Evolutionary conservation across 129 eudicot genomes (phyloP).

Genomic region (Escallonia rubra): DNA sequence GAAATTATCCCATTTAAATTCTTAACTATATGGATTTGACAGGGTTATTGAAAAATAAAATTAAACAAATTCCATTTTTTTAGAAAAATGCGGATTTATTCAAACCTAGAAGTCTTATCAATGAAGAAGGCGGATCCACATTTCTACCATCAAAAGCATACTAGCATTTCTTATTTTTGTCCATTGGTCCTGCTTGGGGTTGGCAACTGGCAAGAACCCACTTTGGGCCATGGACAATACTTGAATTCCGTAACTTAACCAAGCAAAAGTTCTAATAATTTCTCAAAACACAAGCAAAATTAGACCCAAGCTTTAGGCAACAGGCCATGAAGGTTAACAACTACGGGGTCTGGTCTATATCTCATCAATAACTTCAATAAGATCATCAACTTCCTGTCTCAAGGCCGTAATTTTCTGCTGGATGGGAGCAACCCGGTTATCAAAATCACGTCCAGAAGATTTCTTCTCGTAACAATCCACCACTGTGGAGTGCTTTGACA

Average conservation of each 20-base stretch:
- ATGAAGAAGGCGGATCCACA: too few relatives aligned
- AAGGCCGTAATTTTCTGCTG: slow-evolving; percentile 74
- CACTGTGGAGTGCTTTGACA: slow-evolving; percentile 81
- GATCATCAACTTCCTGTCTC: slow-evolving; percentile 92
- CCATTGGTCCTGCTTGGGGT: too few relatives aligned
- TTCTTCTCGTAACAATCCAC: slow-evolving; percentile 84
- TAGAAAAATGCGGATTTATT: too few relatives aligned
- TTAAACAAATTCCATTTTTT: too few relatives aligned
- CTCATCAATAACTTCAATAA: slow-evolving; percentile 74
- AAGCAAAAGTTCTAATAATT: background rate
- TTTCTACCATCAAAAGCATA: too few relatives aligned
- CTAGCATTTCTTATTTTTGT: too few relatives aligned
- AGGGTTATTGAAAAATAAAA: too few relatives aligned
- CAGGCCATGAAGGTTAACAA: background rate
- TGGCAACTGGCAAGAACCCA: too few relatives aligned
- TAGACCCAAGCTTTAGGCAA: background rate
- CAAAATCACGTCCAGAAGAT: slow-evolving; percentile 66
- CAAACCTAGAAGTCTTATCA: too few relatives aligned
- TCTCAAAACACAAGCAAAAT: slow-evolving; percentile 3
- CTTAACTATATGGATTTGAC: too few relatives aligned
- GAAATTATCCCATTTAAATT: too few relatives aligned
- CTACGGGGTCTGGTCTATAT: slow-evolving; percentile 24
- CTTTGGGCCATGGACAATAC: too few relatives aligned
- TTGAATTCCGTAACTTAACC: background rate
- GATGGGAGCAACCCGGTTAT: slow-evolving; percentile 66